These are phyloP conservation scores for Saccharum spontaneum DNA, from an alignment of 176 grass and related monocot genomes.

Conservation along the genomic window DNA sequence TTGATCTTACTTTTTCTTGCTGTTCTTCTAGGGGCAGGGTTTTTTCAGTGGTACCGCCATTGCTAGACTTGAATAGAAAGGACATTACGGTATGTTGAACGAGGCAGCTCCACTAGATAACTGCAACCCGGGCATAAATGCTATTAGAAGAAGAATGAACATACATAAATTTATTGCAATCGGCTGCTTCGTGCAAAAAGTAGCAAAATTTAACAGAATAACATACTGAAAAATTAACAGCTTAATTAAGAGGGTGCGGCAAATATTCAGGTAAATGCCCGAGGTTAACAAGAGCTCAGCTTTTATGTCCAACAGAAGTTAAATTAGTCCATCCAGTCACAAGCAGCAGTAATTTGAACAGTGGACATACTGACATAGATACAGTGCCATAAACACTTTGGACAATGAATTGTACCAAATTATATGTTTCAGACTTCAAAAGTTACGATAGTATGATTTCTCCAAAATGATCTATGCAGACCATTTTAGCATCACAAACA, in stretches of 20 bases:
- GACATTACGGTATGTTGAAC: slow-evolving; percentile 41
- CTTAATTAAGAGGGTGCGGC: neutral
- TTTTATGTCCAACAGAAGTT: neutral
- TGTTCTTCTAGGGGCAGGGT: slow-evolving; percentile 45
- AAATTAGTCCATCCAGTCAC: neutral
- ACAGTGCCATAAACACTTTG: neutral
- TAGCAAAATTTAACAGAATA: neutral
- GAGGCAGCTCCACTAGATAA: neutral
- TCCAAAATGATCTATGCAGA: neutral
- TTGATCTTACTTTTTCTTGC: slow-evolving; percentile 42
- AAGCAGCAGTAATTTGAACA: neutral
- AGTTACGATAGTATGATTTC: neutral
- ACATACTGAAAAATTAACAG: neutral
- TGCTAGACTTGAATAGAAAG: slow-evolving; percentile 54
- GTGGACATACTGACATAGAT: neutral
- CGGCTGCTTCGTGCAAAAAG: neutral
- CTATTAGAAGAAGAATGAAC: neutral
- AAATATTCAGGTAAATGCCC: neutral
- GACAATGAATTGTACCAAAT: neutral
- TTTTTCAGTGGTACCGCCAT: slow-evolving; percentile 36
- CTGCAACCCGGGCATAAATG: slow-evolving; percentile 14
- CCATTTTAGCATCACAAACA: neutral
- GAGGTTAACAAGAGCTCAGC: no score
- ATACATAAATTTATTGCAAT: neutral
- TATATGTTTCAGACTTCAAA: neutral